phyloP scores from a whole-genome alignment of 2,329 filamentous ascomycete species.

The Aspergillus awamori region DNA sequence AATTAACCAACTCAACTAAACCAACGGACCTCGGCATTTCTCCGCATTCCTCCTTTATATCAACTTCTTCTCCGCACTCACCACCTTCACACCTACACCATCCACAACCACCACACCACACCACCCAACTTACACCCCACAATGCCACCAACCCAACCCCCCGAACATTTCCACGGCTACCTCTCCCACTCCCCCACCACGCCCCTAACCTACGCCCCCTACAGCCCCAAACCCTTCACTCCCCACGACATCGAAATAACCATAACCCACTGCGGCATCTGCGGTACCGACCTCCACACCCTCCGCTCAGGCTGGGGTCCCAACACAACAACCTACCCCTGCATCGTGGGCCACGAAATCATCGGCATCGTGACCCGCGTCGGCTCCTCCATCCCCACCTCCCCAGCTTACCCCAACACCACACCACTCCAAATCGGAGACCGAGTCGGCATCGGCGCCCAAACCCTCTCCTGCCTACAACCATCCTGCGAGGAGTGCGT shows the following conservation, averaged over 20 bases:
- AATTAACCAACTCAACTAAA: background rate
- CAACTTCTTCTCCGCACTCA: background rate
- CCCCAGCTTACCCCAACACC: constrained; percentile 24
- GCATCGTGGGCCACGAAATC: constrained; percentile 68
- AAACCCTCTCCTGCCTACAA: constrained; percentile 57
- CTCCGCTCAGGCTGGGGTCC: constrained; percentile 55
- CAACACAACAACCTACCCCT: constrained; percentile 42
- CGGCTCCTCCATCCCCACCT: constrained; percentile 44
- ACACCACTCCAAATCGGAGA: constrained; percentile 61
- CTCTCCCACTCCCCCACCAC: constrained; percentile 40
- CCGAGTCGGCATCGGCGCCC: constrained; percentile 65
- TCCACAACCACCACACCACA: background rate
- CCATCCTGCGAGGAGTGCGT: constrained; percentile 47
- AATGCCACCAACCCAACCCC: background rate
- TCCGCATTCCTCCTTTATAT: background rate
- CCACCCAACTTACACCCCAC: too few relatives aligned
- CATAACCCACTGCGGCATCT: constrained; percentile 68
- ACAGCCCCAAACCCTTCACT: constrained; percentile 49
- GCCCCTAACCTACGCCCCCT: constrained; percentile 38
- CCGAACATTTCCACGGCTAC: constrained; percentile 44
- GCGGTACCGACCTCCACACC: constrained; percentile 64
- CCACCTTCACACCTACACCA: background rate
- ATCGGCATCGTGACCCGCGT: constrained; percentile 61
- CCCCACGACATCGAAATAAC: constrained; percentile 69
- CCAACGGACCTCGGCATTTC: background rate